Conservation (phyloP, 768 basidiomycete genomes). For the Daedaleopsis sinensis region DNA sequence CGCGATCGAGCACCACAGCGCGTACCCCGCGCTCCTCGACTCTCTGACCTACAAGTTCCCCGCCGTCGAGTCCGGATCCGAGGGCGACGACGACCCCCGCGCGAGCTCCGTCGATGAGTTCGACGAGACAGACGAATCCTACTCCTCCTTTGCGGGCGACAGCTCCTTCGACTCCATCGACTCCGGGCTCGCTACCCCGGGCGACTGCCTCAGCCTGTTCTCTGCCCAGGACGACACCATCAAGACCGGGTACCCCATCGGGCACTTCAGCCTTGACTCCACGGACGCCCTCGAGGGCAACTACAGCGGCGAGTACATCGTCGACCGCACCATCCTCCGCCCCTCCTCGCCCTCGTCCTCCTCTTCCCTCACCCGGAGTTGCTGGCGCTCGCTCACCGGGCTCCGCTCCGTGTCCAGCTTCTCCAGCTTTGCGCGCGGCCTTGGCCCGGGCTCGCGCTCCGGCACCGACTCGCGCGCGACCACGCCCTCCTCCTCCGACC, state of each 20-base stretch:
- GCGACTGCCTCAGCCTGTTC: background rate
- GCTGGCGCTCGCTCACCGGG: slow-evolving; percentile 1
- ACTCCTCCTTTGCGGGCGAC: background rate
- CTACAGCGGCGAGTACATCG: slow-evolving; percentile 10
- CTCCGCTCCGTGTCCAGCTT: slow-evolving; percentile 7
- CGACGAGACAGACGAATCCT: background rate
- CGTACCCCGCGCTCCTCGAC: slow-evolving; percentile 1
- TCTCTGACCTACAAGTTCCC: slow-evolving; percentile 1
- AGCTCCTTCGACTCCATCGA: background rate
- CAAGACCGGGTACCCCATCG: background rate
- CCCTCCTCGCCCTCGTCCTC: slow-evolving; percentile 6
- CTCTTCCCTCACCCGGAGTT: background rate
- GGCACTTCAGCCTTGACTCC: background rate
- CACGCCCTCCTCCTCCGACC: background rate
- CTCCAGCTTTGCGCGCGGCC: background rate
- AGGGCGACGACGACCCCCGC: slow-evolving; percentile 1
- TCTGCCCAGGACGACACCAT: background rate
- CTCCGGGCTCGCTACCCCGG: slow-evolving; percentile 1
- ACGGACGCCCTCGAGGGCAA: slow-evolving; percentile 8
- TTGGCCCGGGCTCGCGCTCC: background rate
- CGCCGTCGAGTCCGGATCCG: background rate
- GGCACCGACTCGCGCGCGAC: background rate
- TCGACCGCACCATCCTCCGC: slow-evolving; percentile 17
- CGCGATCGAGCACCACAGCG: background rate
- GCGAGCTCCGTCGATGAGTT: slow-evolving; percentile 4